phyloP scores from a whole-genome alignment of 441 rosid species.

The Erysimum pusillum region DNA sequence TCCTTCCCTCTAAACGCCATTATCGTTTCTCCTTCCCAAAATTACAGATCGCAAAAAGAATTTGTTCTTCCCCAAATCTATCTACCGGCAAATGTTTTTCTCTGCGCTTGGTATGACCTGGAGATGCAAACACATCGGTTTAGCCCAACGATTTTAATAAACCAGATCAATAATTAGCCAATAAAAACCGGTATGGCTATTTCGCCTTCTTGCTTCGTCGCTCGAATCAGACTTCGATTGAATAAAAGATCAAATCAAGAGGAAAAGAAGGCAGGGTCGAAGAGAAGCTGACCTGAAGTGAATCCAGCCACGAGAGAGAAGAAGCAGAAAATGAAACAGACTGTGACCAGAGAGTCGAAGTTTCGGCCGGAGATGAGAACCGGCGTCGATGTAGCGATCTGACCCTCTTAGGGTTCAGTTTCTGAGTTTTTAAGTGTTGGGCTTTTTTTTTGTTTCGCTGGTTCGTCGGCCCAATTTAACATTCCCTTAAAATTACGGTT shows the following conservation, averaged over 20 bases:
- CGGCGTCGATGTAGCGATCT: slow-evolving; percentile 29
- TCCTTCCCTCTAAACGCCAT: slow-evolving; percentile 94
- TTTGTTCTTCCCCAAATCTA: slow-evolving; percentile 11
- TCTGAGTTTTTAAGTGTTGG: slow-evolving; percentile 14
- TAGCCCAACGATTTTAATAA: background rate
- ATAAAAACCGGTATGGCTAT: slow-evolving; percentile 7
- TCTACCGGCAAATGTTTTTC: slow-evolving; percentile 24
- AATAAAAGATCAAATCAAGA: slow-evolving; percentile 5
- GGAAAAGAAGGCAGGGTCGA: background rate
- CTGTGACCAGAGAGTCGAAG: slow-evolving; percentile 6
- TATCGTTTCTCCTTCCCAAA: slow-evolving; percentile 11
- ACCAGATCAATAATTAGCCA: background rate
- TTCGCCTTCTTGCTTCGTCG: slow-evolving; percentile 3
- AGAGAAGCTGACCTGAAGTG: slow-evolving; percentile 13
- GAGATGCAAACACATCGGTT: background rate
- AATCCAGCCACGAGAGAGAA: background rate
- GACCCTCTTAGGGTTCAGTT: slow-evolving; percentile 36
- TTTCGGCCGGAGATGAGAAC: slow-evolving; percentile 28
- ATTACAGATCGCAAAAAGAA: slow-evolving; percentile 34
- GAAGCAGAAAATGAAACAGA: background rate
- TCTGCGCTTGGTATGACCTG: slow-evolving; percentile 19
- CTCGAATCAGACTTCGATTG: background rate
- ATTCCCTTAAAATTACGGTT: background rate
- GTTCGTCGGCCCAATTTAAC: slow-evolving; percentile 20
- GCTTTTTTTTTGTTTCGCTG: background rate